Percentiles rank a stretch among this genome's conserved stretches.
These are phyloP conservation scores for Parsonsia alboflavescens DNA, from an alignment of 257 asterid species.

Conservation along the genomic window DNA sequence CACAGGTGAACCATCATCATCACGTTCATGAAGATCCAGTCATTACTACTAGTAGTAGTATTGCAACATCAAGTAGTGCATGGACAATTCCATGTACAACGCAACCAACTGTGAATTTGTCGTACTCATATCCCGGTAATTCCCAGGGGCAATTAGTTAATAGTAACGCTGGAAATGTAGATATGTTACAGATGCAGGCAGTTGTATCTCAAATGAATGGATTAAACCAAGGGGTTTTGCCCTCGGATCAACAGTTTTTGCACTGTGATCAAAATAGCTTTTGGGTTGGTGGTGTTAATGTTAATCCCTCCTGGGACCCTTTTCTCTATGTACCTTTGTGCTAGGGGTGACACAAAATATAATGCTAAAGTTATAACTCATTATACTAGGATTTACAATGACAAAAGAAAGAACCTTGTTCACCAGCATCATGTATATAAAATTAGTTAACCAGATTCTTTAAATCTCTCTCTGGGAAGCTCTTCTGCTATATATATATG, in stretches of 20 bases:
- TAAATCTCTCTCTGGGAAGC: neutral
- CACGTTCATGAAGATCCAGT: slow-evolving; percentile 16
- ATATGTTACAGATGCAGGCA: slow-evolving; percentile 25
- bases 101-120: slow-evolving; percentile 25
- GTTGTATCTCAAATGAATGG: slow-evolving; percentile 18
- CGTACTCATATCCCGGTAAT: slow-evolving; percentile 27
- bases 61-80: slow-evolving; percentile 20
- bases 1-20: slow-evolving; percentile 23
- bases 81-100: slow-evolving; percentile 29
- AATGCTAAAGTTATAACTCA: neutral
- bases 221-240: slow-evolving; percentile 28
- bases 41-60: slow-evolving; percentile 13
- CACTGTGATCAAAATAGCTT: slow-evolving; percentile 29
- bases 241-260: slow-evolving; percentile 42
- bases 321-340: slow-evolving; percentile 49
- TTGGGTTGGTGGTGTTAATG: slow-evolving; percentile 39
- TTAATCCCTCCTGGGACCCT: slow-evolving; percentile 51
- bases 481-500: neutral
- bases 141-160: slow-evolving; percentile 39
- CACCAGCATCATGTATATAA: neutral
- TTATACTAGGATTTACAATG: neutral
- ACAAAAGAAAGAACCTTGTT: neutral
- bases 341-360: slow-evolving; percentile 21
- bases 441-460: slow-evolving; percentile 14
- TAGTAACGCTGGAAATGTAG: slow-evolving; percentile 21